Base-by-base conservation (phyloP, 2,329 filamentous ascomycete genomes). In the Aureobasidium subglaciale region DNA sequence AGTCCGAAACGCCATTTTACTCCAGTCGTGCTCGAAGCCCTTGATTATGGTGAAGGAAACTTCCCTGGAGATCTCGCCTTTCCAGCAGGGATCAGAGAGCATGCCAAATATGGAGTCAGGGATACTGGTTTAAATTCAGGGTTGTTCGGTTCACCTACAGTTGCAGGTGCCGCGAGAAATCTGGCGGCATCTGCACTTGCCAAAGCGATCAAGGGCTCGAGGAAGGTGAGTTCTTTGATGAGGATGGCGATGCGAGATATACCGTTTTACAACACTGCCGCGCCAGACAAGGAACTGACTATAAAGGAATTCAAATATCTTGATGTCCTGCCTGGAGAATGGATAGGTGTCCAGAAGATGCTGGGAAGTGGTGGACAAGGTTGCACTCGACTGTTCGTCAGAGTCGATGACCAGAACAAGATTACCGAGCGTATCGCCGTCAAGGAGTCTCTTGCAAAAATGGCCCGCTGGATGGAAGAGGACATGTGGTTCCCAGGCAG, bases 351-450 rank as follows among this genome's bases (percentile, higher is more conserved):
- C 16, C 8, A 48, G 24, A 22, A 30, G 7, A 20, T 8, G 9
- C 43, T 48, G 4, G 43, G 43, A 16, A 35, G 25, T 9, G 52
- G 52, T n/a, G 52, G 52, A 2, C 41, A 45, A 20, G 52, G 52
- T 7, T 46, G 42, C 7, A 27, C 52, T 15, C 40, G 52, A n/a
- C 22, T 55, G 11, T 55, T 45, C 15, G 29, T 46, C 52, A 55
- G 40, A 24, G 4, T 38, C 4, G 52, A 55, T 13, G 16, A 27
- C 10, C 16, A 46, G 7, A 7, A 24, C 9, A 55, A 35, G 25
- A 46, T 55, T 15, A 29, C 32, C 6, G 13, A 38, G 7, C 30
- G 32, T 13, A n/a, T 55, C 8, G 52, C 34, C 3, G 16, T 55
- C 52, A 55, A 55, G 24, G 52, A 55, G 10, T 18, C 37, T n/a